Evolutionary conservation across 495 filamentous ascomycete genomes (phyloP).

Genomic region (Usnea hakonensis): DNA sequence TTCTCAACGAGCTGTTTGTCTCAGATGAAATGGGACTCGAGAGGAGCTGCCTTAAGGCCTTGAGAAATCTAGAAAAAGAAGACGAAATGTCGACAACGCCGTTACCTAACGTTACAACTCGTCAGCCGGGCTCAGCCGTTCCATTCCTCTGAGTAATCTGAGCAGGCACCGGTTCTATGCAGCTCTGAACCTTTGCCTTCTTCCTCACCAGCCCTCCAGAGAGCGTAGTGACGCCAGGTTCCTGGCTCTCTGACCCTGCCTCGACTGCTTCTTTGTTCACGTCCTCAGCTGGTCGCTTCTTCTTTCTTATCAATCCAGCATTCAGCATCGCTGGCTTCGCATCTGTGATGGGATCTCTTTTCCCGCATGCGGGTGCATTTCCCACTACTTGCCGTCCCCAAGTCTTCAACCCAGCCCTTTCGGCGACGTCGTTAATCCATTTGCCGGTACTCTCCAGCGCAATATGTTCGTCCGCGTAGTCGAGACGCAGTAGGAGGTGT

Average conservation of each 20-base stretch:
- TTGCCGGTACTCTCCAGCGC: slow-evolving; percentile 59
- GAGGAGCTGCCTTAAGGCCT: not conserved
- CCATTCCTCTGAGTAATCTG: not conserved
- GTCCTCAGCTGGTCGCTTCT: slow-evolving; percentile 32
- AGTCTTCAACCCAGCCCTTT: slow-evolving; percentile 43
- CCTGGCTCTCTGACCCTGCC: slow-evolving; percentile 10
- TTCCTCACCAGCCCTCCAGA: slow-evolving; percentile 51
- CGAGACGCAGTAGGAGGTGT: slow-evolving; percentile 71
- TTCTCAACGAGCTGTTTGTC: not conserved
- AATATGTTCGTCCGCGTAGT: slow-evolving; percentile 68
- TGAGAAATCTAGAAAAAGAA: too few species aligned
- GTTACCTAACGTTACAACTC: not conserved
- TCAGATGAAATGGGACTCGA: not conserved
- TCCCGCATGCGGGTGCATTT: slow-evolving; percentile 10
- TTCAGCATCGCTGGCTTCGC: slow-evolving; percentile 30
- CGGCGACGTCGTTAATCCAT: slow-evolving; percentile 60
- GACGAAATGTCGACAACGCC: not conserved
- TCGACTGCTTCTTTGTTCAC: slow-evolving; percentile 30
- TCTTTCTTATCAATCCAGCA: slow-evolving; percentile 46
- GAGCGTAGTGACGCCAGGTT: slow-evolving; percentile 49
- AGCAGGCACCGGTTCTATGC: not conserved
- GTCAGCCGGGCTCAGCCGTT: slow-evolving; percentile 1
- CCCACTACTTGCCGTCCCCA: slow-evolving; percentile 52
- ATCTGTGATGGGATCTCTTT: not conserved
- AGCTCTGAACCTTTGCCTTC: slow-evolving; percentile 3